Evolutionary conservation across 1,284 basidiomycete genomes (phyloP).

Genomic region (Cryptococcus sp.): DNA sequence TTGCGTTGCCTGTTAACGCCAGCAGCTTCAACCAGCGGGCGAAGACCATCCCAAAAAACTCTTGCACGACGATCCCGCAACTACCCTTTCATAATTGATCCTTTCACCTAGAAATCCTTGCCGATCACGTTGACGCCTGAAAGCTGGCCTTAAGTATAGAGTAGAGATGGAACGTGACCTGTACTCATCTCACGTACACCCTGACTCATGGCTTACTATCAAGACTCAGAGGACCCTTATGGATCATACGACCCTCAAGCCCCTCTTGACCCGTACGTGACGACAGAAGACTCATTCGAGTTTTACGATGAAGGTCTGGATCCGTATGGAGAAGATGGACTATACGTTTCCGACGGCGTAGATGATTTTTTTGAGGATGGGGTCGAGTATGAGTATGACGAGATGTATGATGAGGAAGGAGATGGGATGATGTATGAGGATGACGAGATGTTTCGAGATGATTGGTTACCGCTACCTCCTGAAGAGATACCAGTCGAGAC

Average conservation of each 20-base stretch:
- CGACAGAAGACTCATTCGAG: neutral
- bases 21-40: no score
- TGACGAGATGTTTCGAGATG: neutral
- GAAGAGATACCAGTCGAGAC: neutral
- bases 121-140: no score
- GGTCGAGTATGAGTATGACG: neutral
- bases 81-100: no score
- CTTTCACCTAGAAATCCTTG: no score
- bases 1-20: no score
- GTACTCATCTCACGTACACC: no score
- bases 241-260: neutral
- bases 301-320: neutral
- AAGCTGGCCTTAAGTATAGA: no score
- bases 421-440: neutral
- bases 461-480: neutral
- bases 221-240: neutral
- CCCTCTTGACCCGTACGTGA: neutral
- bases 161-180: no score
- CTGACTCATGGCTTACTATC: neutral
- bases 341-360: neutral
- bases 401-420: neutral
- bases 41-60: no score
- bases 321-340: neutral
- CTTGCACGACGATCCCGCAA: no score
- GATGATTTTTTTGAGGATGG: neutral